A percentile compares a stretch with the other conserved stretches of the same genome.
Evolutionary conservation across 73 alveolate genomes (phyloP).

Genomic region (Paramecium sexaurelia): DNA sequence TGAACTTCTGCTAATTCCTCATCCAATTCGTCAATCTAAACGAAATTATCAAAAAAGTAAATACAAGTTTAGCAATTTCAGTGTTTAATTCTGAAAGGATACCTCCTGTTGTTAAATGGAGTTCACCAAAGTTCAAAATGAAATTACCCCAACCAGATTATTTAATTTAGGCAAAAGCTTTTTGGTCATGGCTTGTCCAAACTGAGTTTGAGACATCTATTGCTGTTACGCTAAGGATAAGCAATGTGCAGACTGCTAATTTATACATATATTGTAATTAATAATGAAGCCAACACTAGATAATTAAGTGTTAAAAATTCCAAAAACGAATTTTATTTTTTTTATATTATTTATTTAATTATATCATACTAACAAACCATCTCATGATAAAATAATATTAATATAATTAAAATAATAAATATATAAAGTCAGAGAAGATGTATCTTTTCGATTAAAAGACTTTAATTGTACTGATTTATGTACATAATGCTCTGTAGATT

Average conservation of each 20-base stretch:
- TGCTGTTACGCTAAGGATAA: slow-evolving; percentile 39
- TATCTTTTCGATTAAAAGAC: slow-evolving; percentile 21
- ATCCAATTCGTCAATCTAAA: slow-evolving; percentile 35
- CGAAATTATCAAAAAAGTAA: neutral
- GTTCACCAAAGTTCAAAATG: slow-evolving; percentile 56
- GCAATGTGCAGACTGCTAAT: slow-evolving; percentile 24
- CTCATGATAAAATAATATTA: neutral
- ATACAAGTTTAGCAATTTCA: slow-evolving; percentile 43
- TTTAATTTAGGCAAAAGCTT: slow-evolving; percentile 15
- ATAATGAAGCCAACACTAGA: neutral
- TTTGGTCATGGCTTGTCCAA: slow-evolving; percentile 46
- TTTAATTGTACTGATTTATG: neutral
- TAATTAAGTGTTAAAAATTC: slow-evolving; percentile 35
- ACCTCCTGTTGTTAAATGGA: slow-evolving; percentile 51
- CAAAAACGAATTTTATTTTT: slow-evolving; percentile 48
- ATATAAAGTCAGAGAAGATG: slow-evolving; percentile 6
- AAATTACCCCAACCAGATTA: slow-evolving; percentile 49
- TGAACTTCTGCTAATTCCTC: slow-evolving; percentile 24
- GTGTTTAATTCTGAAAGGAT: neutral
- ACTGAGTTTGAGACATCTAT: slow-evolving; percentile 21
- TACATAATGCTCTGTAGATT: slow-evolving; percentile 19
- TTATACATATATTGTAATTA: slow-evolving; percentile 43
- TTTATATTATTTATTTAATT: neutral
- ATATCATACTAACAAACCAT: neutral
- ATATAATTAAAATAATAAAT: neutral